Evolutionary conservation across 768 basidiomycete species (phyloP).

Genomic region (Daedaleopsis sinensis): DNA sequence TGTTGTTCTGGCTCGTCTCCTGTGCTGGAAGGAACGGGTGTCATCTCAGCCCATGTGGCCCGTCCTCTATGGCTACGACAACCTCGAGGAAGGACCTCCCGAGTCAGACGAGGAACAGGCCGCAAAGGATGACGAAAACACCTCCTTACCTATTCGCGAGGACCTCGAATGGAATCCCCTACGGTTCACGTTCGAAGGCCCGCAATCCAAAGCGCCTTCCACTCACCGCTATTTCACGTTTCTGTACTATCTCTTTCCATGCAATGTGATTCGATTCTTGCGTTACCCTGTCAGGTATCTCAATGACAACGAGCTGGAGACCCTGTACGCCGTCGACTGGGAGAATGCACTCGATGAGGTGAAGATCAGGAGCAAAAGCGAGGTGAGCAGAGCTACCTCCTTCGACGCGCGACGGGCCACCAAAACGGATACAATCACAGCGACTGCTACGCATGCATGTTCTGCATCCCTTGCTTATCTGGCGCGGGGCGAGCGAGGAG

Average conservation of each 20-base stretch:
- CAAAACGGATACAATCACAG: conserved; percentile 37
- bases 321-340: conserved; percentile 75
- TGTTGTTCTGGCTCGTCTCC: conserved; percentile 65
- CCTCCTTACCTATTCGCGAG: conserved; percentile 40
- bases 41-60: conserved; percentile 30
- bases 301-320: conserved; percentile 46
- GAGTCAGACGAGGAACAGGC: conserved; percentile 13
- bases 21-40: conserved; percentile 73
- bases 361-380: conserved; percentile 70
- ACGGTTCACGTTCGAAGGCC: conserved; percentile 58
- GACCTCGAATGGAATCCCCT: conserved; percentile 72
- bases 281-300: conserved; percentile 71
- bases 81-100: conserved; percentile 15
- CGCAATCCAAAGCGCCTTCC: conserved; percentile 57
- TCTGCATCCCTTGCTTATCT: conserved; percentile 74
- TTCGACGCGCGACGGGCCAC: background rate
- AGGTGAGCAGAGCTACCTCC: conserved; percentile 46
- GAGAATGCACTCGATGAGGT: conserved; percentile 66
- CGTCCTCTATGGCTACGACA: conserved; percentile 27
- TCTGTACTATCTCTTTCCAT: conserved; percentile 90
- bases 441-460: conserved; percentile 69
- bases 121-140: conserved; percentile 20
- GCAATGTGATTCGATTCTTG: conserved; percentile 82
- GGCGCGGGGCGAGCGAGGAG: conserved; percentile 65
- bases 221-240: conserved; percentile 71